These are phyloP conservation scores for Pleurotus ostreatus DNA, from an alignment of 768 basidiomycete genomes.

Conservation along the genomic window DNA sequence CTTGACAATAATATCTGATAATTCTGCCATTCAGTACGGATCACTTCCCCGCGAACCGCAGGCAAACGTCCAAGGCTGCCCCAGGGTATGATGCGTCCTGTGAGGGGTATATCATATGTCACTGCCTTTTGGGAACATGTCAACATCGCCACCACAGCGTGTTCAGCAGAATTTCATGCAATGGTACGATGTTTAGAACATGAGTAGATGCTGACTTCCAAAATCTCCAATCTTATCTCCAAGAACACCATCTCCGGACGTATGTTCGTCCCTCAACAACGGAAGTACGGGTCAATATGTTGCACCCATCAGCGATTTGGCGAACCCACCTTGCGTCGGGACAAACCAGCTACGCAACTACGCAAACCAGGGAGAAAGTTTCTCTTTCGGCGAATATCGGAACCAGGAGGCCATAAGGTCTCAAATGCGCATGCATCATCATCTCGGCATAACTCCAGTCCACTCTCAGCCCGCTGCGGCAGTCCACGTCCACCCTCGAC, in stretches of 20 bases:
- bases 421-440: background rate
- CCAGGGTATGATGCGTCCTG: no score
- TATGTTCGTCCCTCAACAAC: background rate
- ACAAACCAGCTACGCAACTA: background rate
- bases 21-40: background rate
- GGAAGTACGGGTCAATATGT: background rate
- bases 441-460: conserved; percentile 3
- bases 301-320: background rate
- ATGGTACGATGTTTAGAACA: no score
- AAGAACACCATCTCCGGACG: background rate
- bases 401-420: background rate
- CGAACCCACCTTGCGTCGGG: background rate
- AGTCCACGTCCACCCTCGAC: background rate
- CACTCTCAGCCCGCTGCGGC: background rate
- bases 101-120: no score
- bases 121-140: no score
- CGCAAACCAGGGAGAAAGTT: background rate
- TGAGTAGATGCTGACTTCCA: background rate
- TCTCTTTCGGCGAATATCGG: conserved; percentile 1
- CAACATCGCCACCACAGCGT: no score
- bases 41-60: no score
- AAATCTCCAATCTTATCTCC: background rate
- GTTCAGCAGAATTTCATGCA: no score
- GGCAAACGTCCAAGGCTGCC: no score
- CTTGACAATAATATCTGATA: background rate